Base-by-base conservation (phyloP, 1,139 yeast species). In the Suhomyces atakaporum region DNA sequence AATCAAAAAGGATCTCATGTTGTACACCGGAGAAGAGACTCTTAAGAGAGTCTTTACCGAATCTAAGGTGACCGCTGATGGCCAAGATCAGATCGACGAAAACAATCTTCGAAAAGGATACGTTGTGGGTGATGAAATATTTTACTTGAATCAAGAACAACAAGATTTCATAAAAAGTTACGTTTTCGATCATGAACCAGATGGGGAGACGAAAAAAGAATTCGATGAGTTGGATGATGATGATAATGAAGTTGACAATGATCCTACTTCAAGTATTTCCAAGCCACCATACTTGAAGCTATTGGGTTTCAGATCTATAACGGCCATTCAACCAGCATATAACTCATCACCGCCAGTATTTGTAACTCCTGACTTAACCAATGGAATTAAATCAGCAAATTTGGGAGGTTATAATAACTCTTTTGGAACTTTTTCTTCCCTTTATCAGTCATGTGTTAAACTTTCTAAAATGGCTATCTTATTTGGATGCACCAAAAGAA, bases 401-500 rank as follows among this genome's bases (percentile, higher is more conserved):
- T 47, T 45, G 3, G 61, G 63, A 3, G 74, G 74, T 0, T 77
- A 66, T 44, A 61, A 69, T 13, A 85, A 90, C 12, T 86, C 96
- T 0, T 66, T 72, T 15, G 62, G 77, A 24, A 82, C 94, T 0
- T 77, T 89, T 52, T 70, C 85, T 1, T 73, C 90, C 0, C 63
- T 92, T 7, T 85, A 79, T 52, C 79, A 77, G 35, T 73, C 83
- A 2, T 64, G 94, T 60, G 53, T 65, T 3, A 68, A 68, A 34
- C 65, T 74, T 33, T 51, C 68, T 3, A 77, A 76, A 50, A 80
- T 75, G 49, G 94, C 86, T 0, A 60, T 92, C 7, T 74, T 84
- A 2, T 86, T 89, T 80, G 90, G 95, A 1, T 76, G 81, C 49
- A 51, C 72, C 5, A 73, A 82, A 41, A 63, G 58, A 32, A 70